Evolutionary conservation across 1,139 yeast species (phyloP), one percentile per base, ranked within the genome.

Genomic region (Hansenula anomala): DNA sequence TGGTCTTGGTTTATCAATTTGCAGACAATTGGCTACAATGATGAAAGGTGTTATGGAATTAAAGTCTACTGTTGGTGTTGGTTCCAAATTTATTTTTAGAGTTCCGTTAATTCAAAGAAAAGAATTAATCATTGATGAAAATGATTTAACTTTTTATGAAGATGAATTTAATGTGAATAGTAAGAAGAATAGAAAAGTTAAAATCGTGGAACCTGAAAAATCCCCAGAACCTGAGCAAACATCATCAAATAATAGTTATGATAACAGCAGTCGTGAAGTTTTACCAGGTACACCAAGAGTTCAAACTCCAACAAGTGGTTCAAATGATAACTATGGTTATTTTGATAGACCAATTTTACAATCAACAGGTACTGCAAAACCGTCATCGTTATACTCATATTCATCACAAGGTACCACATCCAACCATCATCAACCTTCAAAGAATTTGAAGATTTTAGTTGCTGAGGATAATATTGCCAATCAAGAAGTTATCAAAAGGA

Each of bases 401-500:
- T 15, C 29, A 27, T 14, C 29, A n/a, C 28, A 14, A 15, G 9
- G 13, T 14, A 27, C 66, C n/a, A n/a, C n/a, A n/a, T n/a, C n/a
- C n/a, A n/a, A n/a, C n/a, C n/a, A n/a, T n/a, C n/a, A n/a, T n/a
- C 12, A n/a, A n/a, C 17, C 37, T 12, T 19, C 15, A 14, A 16
- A 33, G 6, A 36, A 69, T 30, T 60, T 74, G 39, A 72, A 71
- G 37, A 79, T 92, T 18, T 69, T 92, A 42, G 90, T 92, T n/a
- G 97, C 97, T 0, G 98, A 92, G 55, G 98, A 92, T 57, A 92
- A 92, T 52, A 66, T 73, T 48, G 95, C 92, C 12, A 90, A 92
- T 57, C 97, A 89, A 58, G 95, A 88, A 58, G 96, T 92, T 25
- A 84, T 89, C 51, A 79, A 75, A 52, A 67, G 96, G 43, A 88